Conservation (phyloP, 2,329 filamentous ascomycete genomes). For the Stenocarpella maydis region DNA sequence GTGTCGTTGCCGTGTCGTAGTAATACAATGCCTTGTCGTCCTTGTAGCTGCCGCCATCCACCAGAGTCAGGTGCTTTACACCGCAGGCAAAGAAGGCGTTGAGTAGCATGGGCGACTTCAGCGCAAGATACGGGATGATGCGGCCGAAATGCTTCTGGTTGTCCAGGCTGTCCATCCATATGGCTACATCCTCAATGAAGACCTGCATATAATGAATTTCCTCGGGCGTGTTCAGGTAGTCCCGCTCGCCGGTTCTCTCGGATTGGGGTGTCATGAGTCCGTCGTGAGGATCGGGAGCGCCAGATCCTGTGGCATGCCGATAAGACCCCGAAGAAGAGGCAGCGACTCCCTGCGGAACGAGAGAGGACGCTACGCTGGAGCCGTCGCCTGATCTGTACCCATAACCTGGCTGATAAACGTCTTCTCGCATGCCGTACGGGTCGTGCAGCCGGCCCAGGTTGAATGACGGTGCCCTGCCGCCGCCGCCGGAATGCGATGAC, state of each 20-base stretch:
- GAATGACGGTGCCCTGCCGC: slow-evolving; percentile 35
- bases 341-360: slow-evolving; percentile 46
- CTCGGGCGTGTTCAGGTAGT: slow-evolving; percentile 76
- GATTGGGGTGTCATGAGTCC: slow-evolving; percentile 52
- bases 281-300: slow-evolving; percentile 47
- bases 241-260: slow-evolving; percentile 54
- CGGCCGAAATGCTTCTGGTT: slow-evolving; percentile 85
- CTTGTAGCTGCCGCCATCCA: slow-evolving; percentile 70
- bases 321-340: slow-evolving; percentile 43
- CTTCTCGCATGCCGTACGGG: slow-evolving; percentile 39
- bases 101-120: slow-evolving; percentile 85
- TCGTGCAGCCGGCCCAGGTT: slow-evolving; percentile 34
- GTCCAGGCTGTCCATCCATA: slow-evolving; percentile 96
- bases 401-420: slow-evolving; percentile 38
- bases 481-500: slow-evolving; percentile 38
- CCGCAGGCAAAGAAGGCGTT: slow-evolving; percentile 91
- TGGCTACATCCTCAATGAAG: slow-evolving; percentile 87
- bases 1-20: slow-evolving; percentile 84
- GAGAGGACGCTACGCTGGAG: slow-evolving; percentile 50
- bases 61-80: slow-evolving; percentile 79
- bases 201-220: slow-evolving; percentile 91
- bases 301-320: slow-evolving; percentile 39
- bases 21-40: slow-evolving; percentile 83
- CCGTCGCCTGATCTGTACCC: slow-evolving; percentile 47
- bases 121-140: slow-evolving; percentile 81